Base-by-base conservation (phyloP, 352 stramenopile species). In the Globisporangium yorkense region DNA sequence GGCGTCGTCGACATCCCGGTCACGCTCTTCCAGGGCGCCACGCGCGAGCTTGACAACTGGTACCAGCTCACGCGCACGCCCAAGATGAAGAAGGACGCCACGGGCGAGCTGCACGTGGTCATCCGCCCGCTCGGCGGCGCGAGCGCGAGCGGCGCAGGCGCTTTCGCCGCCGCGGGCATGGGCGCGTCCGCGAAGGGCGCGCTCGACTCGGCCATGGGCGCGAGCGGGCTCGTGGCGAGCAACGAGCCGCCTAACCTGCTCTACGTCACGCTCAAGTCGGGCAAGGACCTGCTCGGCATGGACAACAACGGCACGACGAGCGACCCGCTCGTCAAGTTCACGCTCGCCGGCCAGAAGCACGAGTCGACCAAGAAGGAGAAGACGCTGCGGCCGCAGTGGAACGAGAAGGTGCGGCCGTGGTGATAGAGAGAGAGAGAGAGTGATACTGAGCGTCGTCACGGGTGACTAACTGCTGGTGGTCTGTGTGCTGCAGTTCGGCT, bases 291-390 rank as follows among this genome's bases (percentile, higher is more conserved):
- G 29, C 71, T 96, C 50, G 67, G 82, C 10, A 94, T 96, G 79
- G 84, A 95, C 67, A 60, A 64, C 52, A 73, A 88, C 58, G 77
- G 78, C 21, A 75, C 87, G 24, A 78, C 64, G 49, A 93, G 80
- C 62, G 91, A 97, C 61, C 91, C 91, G 48, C 74, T 96, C 31
- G 86, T 96, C 35, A 91, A 92, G 56, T 64, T 95, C 35, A 77
- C 68, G 65, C 70, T 79, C 71, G 81, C 68, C 24, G 82, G 87
- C 18, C 89, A 94, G 65, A 71, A 79, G 60, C 77, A 88, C 43
- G 76, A 76, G 58, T 88, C 81, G 16, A 65, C 70, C 21, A 86
- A 72, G n/a, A 67, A 86, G 16, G 67, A 75, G 61, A 86, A 91
- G 67, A 87, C 79, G 50, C 70, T 91, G 51, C 84, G 86, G 59